Evolutionary conservation across 2,329 filamentous ascomycete species (phyloP).

Genomic region (Diaporthe destruens): DNA sequence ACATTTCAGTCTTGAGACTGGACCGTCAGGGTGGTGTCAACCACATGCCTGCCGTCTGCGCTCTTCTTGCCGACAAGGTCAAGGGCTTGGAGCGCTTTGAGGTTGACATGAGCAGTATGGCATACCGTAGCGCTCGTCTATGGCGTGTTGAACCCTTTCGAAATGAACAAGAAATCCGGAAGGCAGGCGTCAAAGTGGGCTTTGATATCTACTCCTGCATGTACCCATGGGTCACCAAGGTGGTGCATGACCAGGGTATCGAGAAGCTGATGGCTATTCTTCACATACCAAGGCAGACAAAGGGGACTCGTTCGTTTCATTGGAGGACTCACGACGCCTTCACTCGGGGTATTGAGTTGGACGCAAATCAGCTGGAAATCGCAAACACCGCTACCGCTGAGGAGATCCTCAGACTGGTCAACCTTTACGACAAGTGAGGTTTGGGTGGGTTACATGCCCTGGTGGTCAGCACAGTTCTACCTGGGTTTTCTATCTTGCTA

Average conservation of each 20-base stretch:
- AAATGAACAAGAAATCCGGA: neutral
- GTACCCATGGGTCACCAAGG: slow-evolving; percentile 16
- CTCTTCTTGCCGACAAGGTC: neutral
- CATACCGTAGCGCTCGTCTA: too few relatives aligned
- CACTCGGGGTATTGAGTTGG: neutral
- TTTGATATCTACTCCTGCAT: slow-evolving; percentile 12
- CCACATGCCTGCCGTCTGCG: neutral
- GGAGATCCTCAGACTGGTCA: neutral
- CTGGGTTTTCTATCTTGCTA: neutral
- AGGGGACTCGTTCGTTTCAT: too few relatives aligned
- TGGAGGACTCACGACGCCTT: neutral
- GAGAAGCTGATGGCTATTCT: neutral
- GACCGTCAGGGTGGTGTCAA: neutral
- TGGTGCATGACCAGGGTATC: neutral
- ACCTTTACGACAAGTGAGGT: neutral
- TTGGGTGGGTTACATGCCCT: neutral
- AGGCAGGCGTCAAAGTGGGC: neutral
- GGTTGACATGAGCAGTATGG: neutral
- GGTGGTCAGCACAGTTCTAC: neutral
- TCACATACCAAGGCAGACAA: neutral
- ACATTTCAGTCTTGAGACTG: neutral
- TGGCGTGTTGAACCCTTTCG: too few relatives aligned
- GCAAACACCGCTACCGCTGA: neutral
- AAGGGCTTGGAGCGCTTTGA: neutral
- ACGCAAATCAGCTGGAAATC: neutral